These are phyloP conservation scores for Thelonectria rubi DNA, from an alignment of 2,329 filamentous ascomycete species.

Conservation along the genomic window DNA sequence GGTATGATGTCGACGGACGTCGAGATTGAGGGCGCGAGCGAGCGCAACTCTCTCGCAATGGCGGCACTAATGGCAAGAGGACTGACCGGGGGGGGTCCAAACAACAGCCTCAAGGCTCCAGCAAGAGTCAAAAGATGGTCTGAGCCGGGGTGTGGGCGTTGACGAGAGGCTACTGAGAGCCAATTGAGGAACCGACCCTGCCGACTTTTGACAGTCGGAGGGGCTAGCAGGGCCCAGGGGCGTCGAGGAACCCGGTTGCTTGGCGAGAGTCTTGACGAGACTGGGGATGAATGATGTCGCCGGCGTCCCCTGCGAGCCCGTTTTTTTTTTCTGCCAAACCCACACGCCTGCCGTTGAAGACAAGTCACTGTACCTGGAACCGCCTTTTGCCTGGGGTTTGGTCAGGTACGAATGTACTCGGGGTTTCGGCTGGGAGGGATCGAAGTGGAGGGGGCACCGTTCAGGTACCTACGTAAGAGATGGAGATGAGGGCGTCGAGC, in stretches of 20 bases:
- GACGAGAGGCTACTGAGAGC: slow-evolving; percentile 36
- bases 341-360: slow-evolving; percentile 31
- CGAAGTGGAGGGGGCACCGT: background rate
- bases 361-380: slow-evolving; percentile 43
- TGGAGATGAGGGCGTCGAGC: slow-evolving; percentile 7
- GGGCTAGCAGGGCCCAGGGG: slow-evolving; percentile 42
- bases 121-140: slow-evolving; percentile 41
- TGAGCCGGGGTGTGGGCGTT: slow-evolving; percentile 39
- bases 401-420: slow-evolving; percentile 25
- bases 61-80: slow-evolving; percentile 11
- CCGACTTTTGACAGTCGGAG: slow-evolving; percentile 43
- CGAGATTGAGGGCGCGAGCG: slow-evolving; percentile 29
- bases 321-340: slow-evolving; percentile 41
- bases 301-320: slow-evolving; percentile 40
- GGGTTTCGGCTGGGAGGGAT: slow-evolving; percentile 16
- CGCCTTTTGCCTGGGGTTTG: slow-evolving; percentile 29
- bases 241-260: slow-evolving; percentile 40
- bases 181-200: slow-evolving; percentile 44
- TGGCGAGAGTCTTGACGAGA: slow-evolving; percentile 23
- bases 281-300: slow-evolving; percentile 42
- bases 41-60: slow-evolving; percentile 16
- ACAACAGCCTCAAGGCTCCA: slow-evolving; percentile 37
- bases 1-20: slow-evolving; percentile 43
- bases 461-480: slow-evolving; percentile 24
- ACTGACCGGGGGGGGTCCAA: slow-evolving; percentile 13